Evolutionary conservation across 2,329 filamentous ascomycete genomes (phyloP), one percentile per base, ranked within the genome.

Genomic region (Ramularia endophylla): DNA sequence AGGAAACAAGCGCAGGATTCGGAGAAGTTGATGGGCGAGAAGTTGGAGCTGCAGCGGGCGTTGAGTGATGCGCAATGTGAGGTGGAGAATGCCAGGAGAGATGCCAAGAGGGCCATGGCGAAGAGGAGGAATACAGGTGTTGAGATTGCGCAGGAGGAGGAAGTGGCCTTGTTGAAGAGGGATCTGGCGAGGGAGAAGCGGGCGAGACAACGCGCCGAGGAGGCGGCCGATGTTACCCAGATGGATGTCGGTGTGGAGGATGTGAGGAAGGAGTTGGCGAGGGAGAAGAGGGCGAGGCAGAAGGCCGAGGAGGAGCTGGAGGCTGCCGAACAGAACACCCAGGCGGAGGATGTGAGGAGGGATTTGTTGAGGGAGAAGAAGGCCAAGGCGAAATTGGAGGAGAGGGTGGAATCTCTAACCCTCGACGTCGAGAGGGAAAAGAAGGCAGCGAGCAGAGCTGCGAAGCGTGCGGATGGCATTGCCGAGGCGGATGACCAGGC

Each of bases 71-170:
- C 89, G 2, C 85, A 94, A 61, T 80, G 87, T 31, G 85, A 94
- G 54, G 72, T 95, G 2, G 86, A 89, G 50, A 86, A 85, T 51
- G 86, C 92, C 60, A 90, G 80, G 61, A 77, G 80, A n/a, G 74
- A 80, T 3, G 70, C 76, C 7, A 77, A 81, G 51, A 77, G 81
- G 38, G 74, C 74, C 3, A 53, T 68, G 4, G 68, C 68, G 1
- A 73, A 74, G 51, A 69, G 66, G 35, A 67, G 60, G 58, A 74
- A 59, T 60, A 75, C 66, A 30, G 68, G 71, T 40, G 66, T 68
- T 28, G 71, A 73, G 36, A 63, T 69, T 51, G 56, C 65, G 52
- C 51, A 67, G 51, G 53, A 65, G 55, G 51, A 61, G 46, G 46
- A 66, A 56, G 62, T 59, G 50, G 69, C 65, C 40, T 69, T 68